Evolutionary conservation across 192 early-diverging fungal species (phyloP), one percentile per base, ranked within the genome.

Genomic region (Haplosporangium gracile): DNA sequence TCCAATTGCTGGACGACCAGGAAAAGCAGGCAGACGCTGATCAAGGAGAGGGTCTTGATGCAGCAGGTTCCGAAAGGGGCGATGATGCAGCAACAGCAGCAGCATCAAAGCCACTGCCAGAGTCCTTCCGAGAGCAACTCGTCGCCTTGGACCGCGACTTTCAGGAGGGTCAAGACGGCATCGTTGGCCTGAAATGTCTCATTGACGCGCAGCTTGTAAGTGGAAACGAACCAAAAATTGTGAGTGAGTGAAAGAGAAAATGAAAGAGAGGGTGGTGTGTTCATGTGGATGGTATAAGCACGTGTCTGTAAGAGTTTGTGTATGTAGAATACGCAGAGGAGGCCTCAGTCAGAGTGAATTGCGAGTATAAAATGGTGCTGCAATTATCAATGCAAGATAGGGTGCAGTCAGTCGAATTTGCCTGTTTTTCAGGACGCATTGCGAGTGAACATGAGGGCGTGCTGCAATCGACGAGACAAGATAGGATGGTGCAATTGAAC

Each of bases 161-260:
- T 51, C 78, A 81, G 70, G 84, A 86, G 40, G 84, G 84, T 20
- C 75, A 86, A 72, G 81, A 74, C 40, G 84, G 78, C 13, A 77
- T 86, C 40, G 63, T 40, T 10, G 84, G 84, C 4, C 65, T 86
- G 9, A 86, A 86, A 53, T 6, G 42, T 10, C 24, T 86, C 20
- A 86, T 86, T 38, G 84, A 86, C 68, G 84, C 84, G 74, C 84
- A 86, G 49, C 71, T 86, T 79, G 84, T 86, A 86, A 32, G 75
- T 73, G 40, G 22, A 57, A 29, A 47, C n/a, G 36, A 2, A 68
- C 68, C 43, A 55, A 20, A 8, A 9, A 45, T 11, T 45, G 43
- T 36, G 18, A 36, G 32, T 16, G 10, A 69, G 13, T 24, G 2
- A 7, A n/a, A 29, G n/a, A 29, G 24, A 70, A n/a, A 24, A 36